phyloP scores from a whole-genome alignment of 2,329 filamentous ascomycete species.

The Fusarium temperatum region DNA sequence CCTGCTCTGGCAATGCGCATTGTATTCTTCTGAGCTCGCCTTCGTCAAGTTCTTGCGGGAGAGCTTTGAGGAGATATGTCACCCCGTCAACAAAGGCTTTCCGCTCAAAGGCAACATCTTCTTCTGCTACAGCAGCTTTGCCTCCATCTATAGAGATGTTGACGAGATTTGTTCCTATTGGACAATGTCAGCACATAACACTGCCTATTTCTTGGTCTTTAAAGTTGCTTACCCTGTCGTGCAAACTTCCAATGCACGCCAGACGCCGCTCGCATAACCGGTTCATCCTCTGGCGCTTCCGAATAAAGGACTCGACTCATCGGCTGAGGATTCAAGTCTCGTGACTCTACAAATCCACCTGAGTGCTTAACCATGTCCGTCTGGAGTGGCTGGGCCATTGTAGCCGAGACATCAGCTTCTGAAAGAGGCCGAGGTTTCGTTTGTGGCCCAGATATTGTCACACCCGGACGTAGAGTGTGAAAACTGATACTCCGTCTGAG shows the following conservation, averaged over 20 bases:
- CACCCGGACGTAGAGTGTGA: constrained; percentile 34
- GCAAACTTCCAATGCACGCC: constrained; percentile 48
- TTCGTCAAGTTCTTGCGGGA: constrained; percentile 65
- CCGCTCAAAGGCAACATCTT: constrained; percentile 53
- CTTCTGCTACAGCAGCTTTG: constrained; percentile 35
- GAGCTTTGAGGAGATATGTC: constrained; percentile 69
- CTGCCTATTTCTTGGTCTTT: background rate
- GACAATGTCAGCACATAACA: background rate
- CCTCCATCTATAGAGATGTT: constrained; percentile 43
- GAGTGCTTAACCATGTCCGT: constrained; percentile 24
- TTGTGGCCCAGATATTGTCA: constrained; percentile 16
- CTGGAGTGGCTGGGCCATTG: constrained; percentile 16
- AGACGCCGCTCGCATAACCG: constrained; percentile 40
- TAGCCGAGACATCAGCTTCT: constrained; percentile 25
- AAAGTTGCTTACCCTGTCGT: constrained; percentile 43
- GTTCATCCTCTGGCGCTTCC: constrained; percentile 33
- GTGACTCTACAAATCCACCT: constrained; percentile 2
- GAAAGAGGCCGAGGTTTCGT: constrained; percentile 33
- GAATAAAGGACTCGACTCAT: constrained; percentile 42
- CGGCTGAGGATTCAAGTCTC: constrained; percentile 17
- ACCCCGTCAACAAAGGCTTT: constrained; percentile 72
- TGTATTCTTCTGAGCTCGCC: constrained; percentile 58
- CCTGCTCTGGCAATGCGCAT: constrained; percentile 39
- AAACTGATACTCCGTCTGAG: constrained; percentile 54
- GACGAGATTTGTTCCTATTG: constrained; percentile 41